A percentile compares a stretch with the other conserved stretches of the same genome.
Conservation (phyloP, 495 filamentous ascomycete genomes). For the Lasiosphaeria ovina region DNA sequence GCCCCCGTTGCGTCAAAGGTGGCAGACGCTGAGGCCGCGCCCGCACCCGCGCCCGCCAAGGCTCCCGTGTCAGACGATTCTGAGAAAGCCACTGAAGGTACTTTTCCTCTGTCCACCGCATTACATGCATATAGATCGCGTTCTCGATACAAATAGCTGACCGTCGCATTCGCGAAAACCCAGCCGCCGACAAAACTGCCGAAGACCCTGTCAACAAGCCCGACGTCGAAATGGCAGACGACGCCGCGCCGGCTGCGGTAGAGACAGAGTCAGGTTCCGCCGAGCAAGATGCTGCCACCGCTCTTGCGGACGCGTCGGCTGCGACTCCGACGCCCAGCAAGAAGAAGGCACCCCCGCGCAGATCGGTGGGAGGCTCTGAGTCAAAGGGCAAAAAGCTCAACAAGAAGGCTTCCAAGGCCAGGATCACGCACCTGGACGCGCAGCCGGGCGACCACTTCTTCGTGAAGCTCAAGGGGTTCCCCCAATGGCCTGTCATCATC, state of each 20-base stretch:
- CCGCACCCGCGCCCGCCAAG: conserved; percentile 17
- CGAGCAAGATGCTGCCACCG: conserved; percentile 19
- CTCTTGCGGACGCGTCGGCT: conserved; percentile 8
- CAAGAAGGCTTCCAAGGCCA: conserved; percentile 74
- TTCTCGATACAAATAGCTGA: conserved; percentile 18
- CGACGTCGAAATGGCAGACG: conserved; percentile 41
- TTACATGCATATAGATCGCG: not conserved
- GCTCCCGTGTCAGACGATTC: conserved; percentile 15
- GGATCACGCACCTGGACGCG: conserved; percentile 69
- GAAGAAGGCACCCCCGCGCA: conserved; percentile 51
- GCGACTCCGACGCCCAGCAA: conserved; percentile 41
- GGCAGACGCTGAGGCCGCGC: conserved; percentile 18
- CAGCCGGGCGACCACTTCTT: conserved; percentile 84
- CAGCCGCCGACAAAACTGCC: conserved; percentile 15
- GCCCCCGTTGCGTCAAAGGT: conserved; percentile 23
- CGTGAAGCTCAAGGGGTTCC: conserved; percentile 83
- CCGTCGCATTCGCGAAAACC: conserved; percentile 4
- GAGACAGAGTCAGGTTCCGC: conserved; percentile 24
- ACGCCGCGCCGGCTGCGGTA: conserved; percentile 23
- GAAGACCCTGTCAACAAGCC: conserved; percentile 29
- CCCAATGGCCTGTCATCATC: conserved; percentile 86
- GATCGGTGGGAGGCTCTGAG: conserved; percentile 66
- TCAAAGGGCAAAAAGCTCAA: conserved; percentile 77
- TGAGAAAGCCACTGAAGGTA: conserved; percentile 24
- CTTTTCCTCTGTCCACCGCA: not conserved